phyloP scores from a whole-genome alignment of 2,329 filamentous ascomycete genomes.

The Elsinoe ampelina region DNA sequence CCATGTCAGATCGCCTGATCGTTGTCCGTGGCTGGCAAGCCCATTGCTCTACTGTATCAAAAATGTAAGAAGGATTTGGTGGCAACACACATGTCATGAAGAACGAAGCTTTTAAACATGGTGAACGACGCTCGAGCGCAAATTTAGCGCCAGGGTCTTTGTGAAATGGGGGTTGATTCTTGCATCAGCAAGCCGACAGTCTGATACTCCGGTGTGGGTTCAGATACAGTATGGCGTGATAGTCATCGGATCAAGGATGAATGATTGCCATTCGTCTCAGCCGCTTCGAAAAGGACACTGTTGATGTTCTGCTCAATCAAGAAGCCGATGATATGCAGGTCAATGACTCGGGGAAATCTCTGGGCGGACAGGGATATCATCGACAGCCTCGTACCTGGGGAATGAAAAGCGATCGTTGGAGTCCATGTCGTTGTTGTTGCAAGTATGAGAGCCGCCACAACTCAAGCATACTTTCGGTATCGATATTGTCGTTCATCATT shows the following conservation, averaged over 20 bases:
- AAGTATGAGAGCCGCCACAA: background rate
- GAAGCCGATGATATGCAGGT: background rate
- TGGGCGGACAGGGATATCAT: background rate
- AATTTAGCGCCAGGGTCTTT: constrained; percentile 1
- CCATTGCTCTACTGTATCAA: background rate
- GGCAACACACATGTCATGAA: background rate
- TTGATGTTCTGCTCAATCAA: background rate
- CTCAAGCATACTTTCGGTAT: background rate
- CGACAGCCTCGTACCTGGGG: too few species aligned
- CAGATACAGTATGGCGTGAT: background rate
- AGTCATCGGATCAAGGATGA: background rate
- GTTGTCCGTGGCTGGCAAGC: background rate
- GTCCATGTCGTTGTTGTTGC: background rate
- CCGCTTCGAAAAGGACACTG: background rate
- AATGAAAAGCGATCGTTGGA: background rate
- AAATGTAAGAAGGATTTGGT: background rate
- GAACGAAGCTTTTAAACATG: background rate
- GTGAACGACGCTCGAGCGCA: background rate
- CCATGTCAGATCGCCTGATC: background rate
- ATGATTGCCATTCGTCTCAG: background rate
- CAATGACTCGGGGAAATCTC: constrained; percentile 2
- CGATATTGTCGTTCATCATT: background rate
- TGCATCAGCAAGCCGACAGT: background rate
- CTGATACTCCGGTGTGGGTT: background rate
- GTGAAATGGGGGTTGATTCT: background rate